Percentiles rank a stretch among this genome's conserved stretches.
These are phyloP conservation scores for Moricandia moricandioides DNA, from an alignment of 345 rosid species.

Conservation along the genomic window DNA sequence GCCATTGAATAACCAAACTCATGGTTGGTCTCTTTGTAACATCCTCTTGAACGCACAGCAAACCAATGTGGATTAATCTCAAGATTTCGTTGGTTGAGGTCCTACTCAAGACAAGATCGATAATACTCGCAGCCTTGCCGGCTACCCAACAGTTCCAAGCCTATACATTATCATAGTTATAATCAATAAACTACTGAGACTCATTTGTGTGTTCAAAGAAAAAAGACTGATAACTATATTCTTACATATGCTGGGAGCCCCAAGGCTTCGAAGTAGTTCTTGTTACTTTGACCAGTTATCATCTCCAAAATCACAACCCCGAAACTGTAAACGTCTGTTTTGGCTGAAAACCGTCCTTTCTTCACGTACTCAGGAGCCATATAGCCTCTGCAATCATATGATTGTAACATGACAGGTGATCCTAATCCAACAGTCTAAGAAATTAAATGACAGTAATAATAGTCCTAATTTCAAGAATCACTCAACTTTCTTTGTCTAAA, in stretches of 20 bases:
- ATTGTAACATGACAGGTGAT: background rate
- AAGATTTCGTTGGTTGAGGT: slow-evolving; percentile 36
- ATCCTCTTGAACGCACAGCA: slow-evolving; percentile 52
- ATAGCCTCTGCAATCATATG: slow-evolving; percentile 40
- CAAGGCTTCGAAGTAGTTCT: slow-evolving; percentile 27
- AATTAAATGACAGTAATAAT: background rate
- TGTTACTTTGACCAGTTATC: slow-evolving; percentile 44
- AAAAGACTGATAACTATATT: background rate
- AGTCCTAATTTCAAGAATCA: background rate
- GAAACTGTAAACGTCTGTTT: slow-evolving; percentile 49
- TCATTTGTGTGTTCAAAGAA: background rate
- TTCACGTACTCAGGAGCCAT: slow-evolving; percentile 54
- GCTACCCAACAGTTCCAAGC: slow-evolving; percentile 56
- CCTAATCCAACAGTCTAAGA: background rate
- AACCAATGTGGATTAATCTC: slow-evolving; percentile 50
- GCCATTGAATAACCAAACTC: slow-evolving; percentile 46
- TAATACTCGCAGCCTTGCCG: slow-evolving; percentile 39
- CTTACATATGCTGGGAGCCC: slow-evolving; percentile 28
- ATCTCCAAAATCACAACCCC: slow-evolving; percentile 49
- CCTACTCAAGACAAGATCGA: slow-evolving; percentile 40
- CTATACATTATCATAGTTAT: slow-evolving; percentile 25
- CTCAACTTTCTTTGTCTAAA: background rate
- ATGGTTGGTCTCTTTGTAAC: slow-evolving; percentile 48
- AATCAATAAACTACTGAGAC: background rate
- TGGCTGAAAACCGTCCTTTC: slow-evolving; percentile 42